Conservation (phyloP, 306 rosid species). For the Vigna nakashimae region DNA sequence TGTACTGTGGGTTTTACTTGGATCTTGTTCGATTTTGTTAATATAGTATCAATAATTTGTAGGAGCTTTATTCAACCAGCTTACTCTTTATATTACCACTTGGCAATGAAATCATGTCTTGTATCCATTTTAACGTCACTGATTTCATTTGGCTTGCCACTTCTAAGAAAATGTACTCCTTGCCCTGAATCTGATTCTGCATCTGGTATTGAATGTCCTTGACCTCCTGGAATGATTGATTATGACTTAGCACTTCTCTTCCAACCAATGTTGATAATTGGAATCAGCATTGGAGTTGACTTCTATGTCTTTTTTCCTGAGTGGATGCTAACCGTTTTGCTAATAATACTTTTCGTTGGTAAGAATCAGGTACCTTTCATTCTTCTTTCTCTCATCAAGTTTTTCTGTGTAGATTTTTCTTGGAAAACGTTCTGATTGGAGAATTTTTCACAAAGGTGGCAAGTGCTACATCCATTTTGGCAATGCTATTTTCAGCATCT, state of each 20-base stretch:
- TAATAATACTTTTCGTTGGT: conserved; percentile 65
- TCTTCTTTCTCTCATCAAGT: neutral
- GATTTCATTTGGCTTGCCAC: conserved; percentile 94
- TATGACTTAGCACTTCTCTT: conserved; percentile 78
- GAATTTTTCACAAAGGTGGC: conserved; percentile 53
- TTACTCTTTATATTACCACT: conserved; percentile 72
- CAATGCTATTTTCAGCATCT: conserved; percentile 81
- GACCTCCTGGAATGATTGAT: conserved; percentile 89
- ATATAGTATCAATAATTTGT: conserved; percentile 39
- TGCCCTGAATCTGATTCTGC: conserved; percentile 81
- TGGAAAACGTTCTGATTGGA: neutral
- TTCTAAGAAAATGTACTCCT: conserved; percentile 84
- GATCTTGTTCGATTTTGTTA: conserved; percentile 32
- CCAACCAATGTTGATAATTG: conserved; percentile 79
- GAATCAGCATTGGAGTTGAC: conserved; percentile 80
- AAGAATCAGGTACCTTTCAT: conserved; percentile 53
- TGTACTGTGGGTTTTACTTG: conserved; percentile 14
- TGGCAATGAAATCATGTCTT: conserved; percentile 93
- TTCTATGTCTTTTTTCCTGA: conserved; percentile 77
- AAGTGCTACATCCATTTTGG: conserved; percentile 82
- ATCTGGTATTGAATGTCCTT: conserved; percentile 88
- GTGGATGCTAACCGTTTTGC: conserved; percentile 74
- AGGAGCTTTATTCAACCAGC: conserved; percentile 97
- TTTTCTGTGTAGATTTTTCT: neutral
- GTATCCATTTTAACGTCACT: conserved; percentile 81